These are phyloP conservation scores for Abelmoschus esculentus DNA, from an alignment of 345 rosid species.

Conservation along the genomic window DNA sequence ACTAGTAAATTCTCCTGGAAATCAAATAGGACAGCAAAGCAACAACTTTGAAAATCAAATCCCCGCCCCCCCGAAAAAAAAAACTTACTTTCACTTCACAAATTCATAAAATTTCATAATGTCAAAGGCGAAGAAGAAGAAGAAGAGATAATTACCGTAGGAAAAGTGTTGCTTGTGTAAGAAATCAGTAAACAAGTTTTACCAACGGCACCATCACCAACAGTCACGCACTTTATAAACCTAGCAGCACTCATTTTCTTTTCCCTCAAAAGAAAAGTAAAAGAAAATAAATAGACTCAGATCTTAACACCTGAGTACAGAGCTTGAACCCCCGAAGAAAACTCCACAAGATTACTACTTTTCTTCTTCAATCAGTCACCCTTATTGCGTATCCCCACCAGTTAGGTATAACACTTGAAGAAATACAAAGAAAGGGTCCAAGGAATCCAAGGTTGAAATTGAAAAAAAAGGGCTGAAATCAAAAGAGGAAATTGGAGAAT, in stretches of 20 bases:
- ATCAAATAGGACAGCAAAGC: too few species aligned
- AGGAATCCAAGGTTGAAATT: background rate
- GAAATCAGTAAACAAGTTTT: constrained; percentile 82
- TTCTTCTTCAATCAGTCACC: constrained; percentile 28
- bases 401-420: background rate
- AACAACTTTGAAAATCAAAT: too few species aligned
- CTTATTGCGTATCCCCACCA: background rate
- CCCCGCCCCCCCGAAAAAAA: too few species aligned
- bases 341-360: background rate
- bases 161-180: constrained; percentile 83
- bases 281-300: constrained; percentile 14
- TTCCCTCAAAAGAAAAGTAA: background rate
- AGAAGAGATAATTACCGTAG: constrained; percentile 36
- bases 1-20: background rate
- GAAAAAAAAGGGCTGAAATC: background rate
- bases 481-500: constrained; percentile 3
- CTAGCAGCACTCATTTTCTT: constrained; percentile 65
- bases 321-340: background rate
- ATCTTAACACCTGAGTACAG: constrained; percentile 31
- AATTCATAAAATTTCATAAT: background rate
- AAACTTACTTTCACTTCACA: background rate
- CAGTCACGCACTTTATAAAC: constrained; percentile 85
- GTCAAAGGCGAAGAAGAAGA: background rate
- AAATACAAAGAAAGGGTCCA: background rate
- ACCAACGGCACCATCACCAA: constrained; percentile 87